These are phyloP conservation scores for Irpex sp. DNA, from an alignment of 1,284 basidiomycete species.

Conservation along the genomic window DNA sequence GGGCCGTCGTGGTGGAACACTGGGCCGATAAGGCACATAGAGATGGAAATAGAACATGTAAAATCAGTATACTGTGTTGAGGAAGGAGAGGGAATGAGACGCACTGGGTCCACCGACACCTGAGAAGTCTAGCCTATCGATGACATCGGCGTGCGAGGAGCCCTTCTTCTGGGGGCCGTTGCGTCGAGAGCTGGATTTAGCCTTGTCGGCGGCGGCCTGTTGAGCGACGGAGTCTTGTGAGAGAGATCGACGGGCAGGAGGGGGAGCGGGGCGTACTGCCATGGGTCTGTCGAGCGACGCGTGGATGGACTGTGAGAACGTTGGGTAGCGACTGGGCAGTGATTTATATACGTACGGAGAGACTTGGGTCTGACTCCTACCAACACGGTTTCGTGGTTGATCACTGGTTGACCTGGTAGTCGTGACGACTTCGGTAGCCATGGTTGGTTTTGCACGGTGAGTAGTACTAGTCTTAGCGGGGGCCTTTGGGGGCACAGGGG, in stretches of 20 bases:
- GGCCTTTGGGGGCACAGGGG: slow-evolving; percentile 30
- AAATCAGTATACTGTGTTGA: slow-evolving; percentile 10
- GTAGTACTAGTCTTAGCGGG: slow-evolving; percentile 20
- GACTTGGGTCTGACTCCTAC: slow-evolving; percentile 42
- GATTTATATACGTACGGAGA: slow-evolving; percentile 30
- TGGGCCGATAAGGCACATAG: slow-evolving; percentile 27
- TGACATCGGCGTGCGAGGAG: slow-evolving; percentile 65
- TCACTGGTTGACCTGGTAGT: slow-evolving; percentile 20
- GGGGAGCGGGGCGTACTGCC: slow-evolving; percentile 28
- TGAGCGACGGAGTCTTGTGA: slow-evolving; percentile 61
- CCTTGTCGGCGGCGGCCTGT: slow-evolving; percentile 45
- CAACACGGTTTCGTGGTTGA: slow-evolving; percentile 38
- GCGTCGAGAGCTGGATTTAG: slow-evolving; percentile 42
- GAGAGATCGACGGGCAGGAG: slow-evolving; percentile 56
- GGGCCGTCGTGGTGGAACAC: slow-evolving; percentile 89
- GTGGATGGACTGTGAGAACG: slow-evolving; percentile 23
- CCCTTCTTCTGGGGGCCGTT: slow-evolving; percentile 61
- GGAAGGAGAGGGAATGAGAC: slow-evolving; percentile 25
- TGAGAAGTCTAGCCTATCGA: slow-evolving; percentile 61
- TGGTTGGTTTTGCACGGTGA: slow-evolving; percentile 22
- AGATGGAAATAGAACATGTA: slow-evolving; percentile 6
- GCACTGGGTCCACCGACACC: slow-evolving; percentile 68
- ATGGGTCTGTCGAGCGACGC: slow-evolving; percentile 15
- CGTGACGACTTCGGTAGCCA: slow-evolving; percentile 35
- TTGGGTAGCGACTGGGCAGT: slow-evolving; percentile 9